Base-by-base conservation (phyloP, 768 basidiomycete species). In the Gloeopeniophorella convolvens region DNA sequence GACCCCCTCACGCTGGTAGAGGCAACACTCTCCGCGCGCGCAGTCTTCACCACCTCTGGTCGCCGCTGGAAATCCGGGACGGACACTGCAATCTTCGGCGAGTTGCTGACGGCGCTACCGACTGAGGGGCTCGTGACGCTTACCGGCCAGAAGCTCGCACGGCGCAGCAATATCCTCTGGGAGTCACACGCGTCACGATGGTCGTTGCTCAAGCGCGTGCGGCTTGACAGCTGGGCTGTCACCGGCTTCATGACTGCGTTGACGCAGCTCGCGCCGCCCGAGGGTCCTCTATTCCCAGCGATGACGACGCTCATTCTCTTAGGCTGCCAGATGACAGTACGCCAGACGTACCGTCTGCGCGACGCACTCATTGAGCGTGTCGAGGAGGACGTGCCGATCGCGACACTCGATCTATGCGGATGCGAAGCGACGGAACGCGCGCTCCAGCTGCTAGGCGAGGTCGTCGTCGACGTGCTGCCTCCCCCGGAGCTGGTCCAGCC, bases 381-480 rank as follows among this genome's bases (percentile, higher is more conserved):
- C 10, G 23, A 44, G 6, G 34, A 45, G 5, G 50, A 30, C 7
- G 36, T 39, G 9, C 36, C 50, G 1, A 21, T 51, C 8, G 50
- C 31, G 34, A 3, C 9, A 10, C 48, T 51, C 11, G 50, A 51
- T 20, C 39, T 51, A 7, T 0, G 30, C 28, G 1, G 3, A 16
- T 45, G 42, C 30, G 0, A 2, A 18, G 30, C 9, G 9, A 6
- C 30, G 24, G 5, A 26, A 3, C n/a, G 12, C 4, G 36, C 50
- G 8, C 4, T 51, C 27, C 6, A 39, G 36, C 23, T 51, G 4
- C 30, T 50, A 26, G 11, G 4, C 1, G 30, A 45, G 6, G 12
- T 45, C 26, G 49, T 50, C 20, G 49, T 16, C 7, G 35, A 50
- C 11, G 50, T 45, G n/a, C 28, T 9, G 36, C n/a, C 5, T 5